phyloP scores from a whole-genome alignment of 345 rosid genomes.

The Murraya paniculata region DNA sequence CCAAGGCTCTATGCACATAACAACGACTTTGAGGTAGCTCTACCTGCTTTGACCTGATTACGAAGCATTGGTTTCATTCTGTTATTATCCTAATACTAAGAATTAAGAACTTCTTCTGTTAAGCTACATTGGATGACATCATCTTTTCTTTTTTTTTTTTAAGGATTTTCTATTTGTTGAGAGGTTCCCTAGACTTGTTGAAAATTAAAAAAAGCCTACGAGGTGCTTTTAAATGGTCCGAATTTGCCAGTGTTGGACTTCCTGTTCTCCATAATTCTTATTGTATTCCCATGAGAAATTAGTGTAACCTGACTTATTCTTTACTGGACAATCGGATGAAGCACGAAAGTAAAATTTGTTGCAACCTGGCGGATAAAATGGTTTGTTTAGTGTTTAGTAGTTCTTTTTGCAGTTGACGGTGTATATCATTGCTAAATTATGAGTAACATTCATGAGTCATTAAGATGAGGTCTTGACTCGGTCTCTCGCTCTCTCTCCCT shows the following conservation, averaged over 20 bases:
- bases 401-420: neutral
- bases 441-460: neutral
- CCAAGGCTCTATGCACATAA: neutral
- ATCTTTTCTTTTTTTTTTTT: neutral
- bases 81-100: neutral
- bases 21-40: neutral
- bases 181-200: neutral
- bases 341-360: neutral
- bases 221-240: neutral
- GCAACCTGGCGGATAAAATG: neutral
- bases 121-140: neutral
- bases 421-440: neutral
- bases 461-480: neutral
- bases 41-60: neutral
- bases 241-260: neutral
- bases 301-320: no score
- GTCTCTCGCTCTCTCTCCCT: neutral
- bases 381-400: neutral
- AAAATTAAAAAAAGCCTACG: neutral
- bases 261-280: neutral
- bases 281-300: neutral
- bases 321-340: neutral
- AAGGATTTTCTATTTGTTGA: neutral
- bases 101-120: neutral
- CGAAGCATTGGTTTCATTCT: neutral